These are phyloP conservation scores for Penicillium glabrum DNA, from an alignment of 2,329 filamentous ascomycete genomes.

Conservation along the genomic window DNA sequence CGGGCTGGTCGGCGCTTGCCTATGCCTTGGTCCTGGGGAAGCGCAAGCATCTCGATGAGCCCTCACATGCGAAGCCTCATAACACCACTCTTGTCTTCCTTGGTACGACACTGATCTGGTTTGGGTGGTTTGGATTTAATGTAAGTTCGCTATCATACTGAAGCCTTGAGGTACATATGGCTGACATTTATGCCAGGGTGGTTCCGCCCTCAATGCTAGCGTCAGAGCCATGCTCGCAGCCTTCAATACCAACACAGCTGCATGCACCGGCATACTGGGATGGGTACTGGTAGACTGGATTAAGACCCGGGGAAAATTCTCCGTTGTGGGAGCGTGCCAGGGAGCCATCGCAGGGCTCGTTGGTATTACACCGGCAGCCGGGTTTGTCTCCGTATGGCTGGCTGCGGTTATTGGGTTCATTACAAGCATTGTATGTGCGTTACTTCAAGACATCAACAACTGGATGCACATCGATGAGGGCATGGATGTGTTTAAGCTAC, in stretches of 20 bases:
- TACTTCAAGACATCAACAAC: conserved; percentile 52
- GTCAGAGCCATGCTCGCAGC: conserved; percentile 56
- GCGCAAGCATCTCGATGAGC: conserved; percentile 56
- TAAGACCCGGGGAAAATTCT: conserved; percentile 53
- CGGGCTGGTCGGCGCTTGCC: conserved; percentile 69
- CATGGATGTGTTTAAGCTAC: conserved; percentile 61
- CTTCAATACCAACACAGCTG: conserved; percentile 61
- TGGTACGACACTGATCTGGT: conserved; percentile 56
- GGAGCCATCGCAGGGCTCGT: conserved; percentile 60
- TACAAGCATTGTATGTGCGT: conserved; percentile 52
- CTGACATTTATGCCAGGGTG: conserved; percentile 38
- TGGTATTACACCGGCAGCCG: conserved; percentile 58
- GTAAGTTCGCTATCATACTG: conserved; percentile 18
- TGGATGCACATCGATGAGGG: conserved; percentile 59
- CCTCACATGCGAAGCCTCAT: conserved; percentile 60
- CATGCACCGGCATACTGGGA: conserved; percentile 54
- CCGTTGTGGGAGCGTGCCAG: conserved; percentile 57
- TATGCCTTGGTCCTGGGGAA: conserved; percentile 73
- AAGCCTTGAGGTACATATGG: too few species aligned
- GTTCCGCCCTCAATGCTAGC: conserved; percentile 54
- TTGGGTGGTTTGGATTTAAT: conserved; percentile 60
- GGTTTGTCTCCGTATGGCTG: not conserved
- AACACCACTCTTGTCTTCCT: conserved; percentile 73
- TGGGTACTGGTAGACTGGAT: conserved; percentile 57
- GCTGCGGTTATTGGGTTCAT: conserved; percentile 51